Percentiles rank a stretch among this genome's conserved stretches.
Evolutionary conservation across 2,329 filamentous ascomycete species (phyloP).

Genomic region (Rutstroemia sp.): DNA sequence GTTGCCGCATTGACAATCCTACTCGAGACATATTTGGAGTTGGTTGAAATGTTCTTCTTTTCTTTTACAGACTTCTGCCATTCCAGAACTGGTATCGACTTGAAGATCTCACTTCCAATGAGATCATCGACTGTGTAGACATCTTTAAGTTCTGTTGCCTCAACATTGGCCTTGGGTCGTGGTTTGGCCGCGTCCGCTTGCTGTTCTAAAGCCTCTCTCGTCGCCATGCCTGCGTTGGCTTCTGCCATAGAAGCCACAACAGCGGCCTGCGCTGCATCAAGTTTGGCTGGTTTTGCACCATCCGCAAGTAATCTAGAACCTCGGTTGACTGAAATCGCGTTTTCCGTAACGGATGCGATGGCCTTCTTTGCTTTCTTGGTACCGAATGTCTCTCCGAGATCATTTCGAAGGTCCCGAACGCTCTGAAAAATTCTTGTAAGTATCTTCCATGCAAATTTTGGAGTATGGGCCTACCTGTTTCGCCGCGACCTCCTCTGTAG

Average conservation of each 20-base stretch:
- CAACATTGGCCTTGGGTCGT: constrained; percentile 61
- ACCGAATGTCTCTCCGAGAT: constrained; percentile 72
- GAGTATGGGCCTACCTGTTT: constrained; percentile 3
- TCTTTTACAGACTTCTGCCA: constrained; percentile 64
- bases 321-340: constrained; percentile 49
- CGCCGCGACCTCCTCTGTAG: constrained; percentile 37
- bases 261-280: constrained; percentile 48
- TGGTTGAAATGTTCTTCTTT: constrained; percentile 45
- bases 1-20: constrained; percentile 46
- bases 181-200: constrained; percentile 63
- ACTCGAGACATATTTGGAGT: constrained; percentile 57
- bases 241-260: constrained; percentile 58
- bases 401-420: constrained; percentile 54
- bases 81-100: constrained; percentile 60
- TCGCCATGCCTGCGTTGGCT: constrained; percentile 57
- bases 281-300: constrained; percentile 37
- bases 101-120: constrained; percentile 61
- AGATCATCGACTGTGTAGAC: constrained; percentile 63
- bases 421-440: constrained; percentile 34
- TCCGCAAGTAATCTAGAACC: constrained; percentile 33
- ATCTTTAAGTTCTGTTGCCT: constrained; percentile 60
- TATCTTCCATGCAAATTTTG: neutral
- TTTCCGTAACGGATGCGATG: constrained; percentile 59
- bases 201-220: constrained; percentile 56
- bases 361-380: constrained; percentile 82